A percentile compares a stretch with the other conserved stretches of the same genome.
Evolutionary conservation across 257 asterid species (phyloP).

Genomic region (Nicotiana benthamiana): DNA sequence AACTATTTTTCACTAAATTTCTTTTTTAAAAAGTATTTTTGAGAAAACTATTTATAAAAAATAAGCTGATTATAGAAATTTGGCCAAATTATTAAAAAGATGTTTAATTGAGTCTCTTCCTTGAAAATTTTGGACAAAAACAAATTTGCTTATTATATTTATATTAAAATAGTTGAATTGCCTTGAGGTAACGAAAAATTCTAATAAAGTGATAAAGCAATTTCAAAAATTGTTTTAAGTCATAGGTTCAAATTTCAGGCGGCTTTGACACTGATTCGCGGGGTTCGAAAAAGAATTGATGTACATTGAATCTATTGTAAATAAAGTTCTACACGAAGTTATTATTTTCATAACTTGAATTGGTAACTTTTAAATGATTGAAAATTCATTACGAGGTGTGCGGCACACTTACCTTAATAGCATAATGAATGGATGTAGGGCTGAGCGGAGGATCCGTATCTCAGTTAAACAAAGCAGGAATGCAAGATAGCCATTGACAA

Average conservation of each 20-base stretch:
- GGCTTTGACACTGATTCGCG: no score
- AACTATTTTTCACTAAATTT: background rate
- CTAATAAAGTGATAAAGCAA: no score
- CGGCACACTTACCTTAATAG: conserved; percentile 3
- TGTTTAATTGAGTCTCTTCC: no score
- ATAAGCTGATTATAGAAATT: background rate
- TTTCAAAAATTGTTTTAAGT: no score
- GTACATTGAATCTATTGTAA: background rate
- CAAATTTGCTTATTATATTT: no score
- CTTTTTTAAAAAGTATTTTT: background rate
- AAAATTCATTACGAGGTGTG: background rate
- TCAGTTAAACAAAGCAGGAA: background rate
- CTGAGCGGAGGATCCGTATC: conserved; percentile 10
- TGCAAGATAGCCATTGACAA: background rate
- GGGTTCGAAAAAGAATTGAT: background rate
- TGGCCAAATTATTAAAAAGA: background rate
- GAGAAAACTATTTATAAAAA: background rate
- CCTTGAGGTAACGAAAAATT: no score
- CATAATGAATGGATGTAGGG: background rate
- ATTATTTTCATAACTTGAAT: background rate
- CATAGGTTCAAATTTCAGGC: background rate
- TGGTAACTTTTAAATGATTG: background rate
- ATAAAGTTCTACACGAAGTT: background rate
- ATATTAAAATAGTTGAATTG: no score
- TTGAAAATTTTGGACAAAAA: no score